Percentiles rank a stretch among this genome's conserved stretches.
phyloP scores from a whole-genome alignment of 257 asterid genomes.

The Verbena officinalis region DNA sequence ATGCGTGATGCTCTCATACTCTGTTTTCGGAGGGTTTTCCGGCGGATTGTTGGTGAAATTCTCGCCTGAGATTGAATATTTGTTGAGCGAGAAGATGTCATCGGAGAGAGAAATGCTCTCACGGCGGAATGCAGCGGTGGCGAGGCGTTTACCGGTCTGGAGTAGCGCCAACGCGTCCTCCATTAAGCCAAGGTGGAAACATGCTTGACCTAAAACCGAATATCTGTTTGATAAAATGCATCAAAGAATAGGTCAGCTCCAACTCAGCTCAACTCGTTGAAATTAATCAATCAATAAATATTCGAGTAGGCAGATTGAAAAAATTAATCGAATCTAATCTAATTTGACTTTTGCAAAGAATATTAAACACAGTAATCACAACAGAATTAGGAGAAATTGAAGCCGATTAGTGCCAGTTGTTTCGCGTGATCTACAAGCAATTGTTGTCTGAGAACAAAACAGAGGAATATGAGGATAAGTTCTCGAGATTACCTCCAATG shows the following conservation, averaged over 20 bases:
- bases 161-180: conserved; percentile 96
- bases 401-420: conserved; percentile 33
- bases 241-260: neutral
- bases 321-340: neutral
- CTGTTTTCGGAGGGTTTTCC: conserved; percentile 48
- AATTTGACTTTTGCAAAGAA: conserved; percentile 37
- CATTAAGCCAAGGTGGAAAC: conserved; percentile 92
- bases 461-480: neutral
- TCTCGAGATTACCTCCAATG: conserved; percentile 77
- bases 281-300: conserved; percentile 6
- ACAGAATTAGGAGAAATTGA: conserved; percentile 26
- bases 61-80: conserved; percentile 50
- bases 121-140: conserved; percentile 68
- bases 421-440: conserved; percentile 54
- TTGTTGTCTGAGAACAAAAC: conserved; percentile 2
- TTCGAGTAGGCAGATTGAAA: neutral
- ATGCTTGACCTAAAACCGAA: conserved; percentile 83
- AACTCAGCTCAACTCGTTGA: conserved; percentile 15
- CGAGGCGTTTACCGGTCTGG: conserved; percentile 89
- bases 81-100: conserved; percentile 68
- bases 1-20: conserved; percentile 64
- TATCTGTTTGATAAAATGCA: conserved; percentile 45
- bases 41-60: conserved; percentile 33
- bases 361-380: conserved; percentile 22
- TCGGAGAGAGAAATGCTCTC: conserved; percentile 81